Conservation (phyloP, 1,139 yeast genomes). For the Magnusiomyces paraingens region DNA sequence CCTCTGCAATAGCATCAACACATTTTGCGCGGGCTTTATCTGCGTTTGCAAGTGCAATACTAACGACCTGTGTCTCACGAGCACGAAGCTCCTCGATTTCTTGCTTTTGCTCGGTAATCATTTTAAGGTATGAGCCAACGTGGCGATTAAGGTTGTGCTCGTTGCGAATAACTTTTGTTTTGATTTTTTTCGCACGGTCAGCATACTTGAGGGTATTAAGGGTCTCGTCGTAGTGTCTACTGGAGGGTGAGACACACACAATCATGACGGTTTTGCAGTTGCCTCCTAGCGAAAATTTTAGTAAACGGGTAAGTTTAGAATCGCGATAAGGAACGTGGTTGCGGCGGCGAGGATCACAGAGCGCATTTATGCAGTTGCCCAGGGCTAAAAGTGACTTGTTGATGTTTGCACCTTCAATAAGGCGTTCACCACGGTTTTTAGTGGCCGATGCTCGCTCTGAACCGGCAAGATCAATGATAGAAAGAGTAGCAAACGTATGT, state of each 20-base stretch:
- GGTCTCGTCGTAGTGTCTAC: slow-evolving; percentile 85
- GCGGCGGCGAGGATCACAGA: slow-evolving; percentile 63
- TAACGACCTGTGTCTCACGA: slow-evolving; percentile 45
- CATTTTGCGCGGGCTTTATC: slow-evolving; percentile 18
- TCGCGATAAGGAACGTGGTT: slow-evolving; percentile 87
- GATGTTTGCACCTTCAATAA: slow-evolving; percentile 88
- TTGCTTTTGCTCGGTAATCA: slow-evolving; percentile 75
- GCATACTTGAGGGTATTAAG: slow-evolving; percentile 86
- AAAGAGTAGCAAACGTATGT: slow-evolving; percentile 70
- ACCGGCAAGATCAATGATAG: slow-evolving; percentile 89
- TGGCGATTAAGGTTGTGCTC: slow-evolving; percentile 75
- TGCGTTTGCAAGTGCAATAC: slow-evolving; percentile 24
- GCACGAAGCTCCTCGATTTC: slow-evolving; percentile 66
- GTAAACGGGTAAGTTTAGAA: slow-evolving; percentile 75
- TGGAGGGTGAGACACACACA: slow-evolving; percentile 84
- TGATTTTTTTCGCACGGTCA: slow-evolving; percentile 82
- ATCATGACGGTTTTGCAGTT: slow-evolving; percentile 94
- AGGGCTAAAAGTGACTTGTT: slow-evolving; percentile 80
- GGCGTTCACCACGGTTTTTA: slow-evolving; percentile 67
- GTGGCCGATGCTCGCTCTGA: slow-evolving; percentile 93
- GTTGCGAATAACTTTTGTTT: slow-evolving; percentile 71
- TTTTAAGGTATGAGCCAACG: slow-evolving; percentile 78
- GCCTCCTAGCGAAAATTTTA: slow-evolving; percentile 89
- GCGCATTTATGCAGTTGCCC: slow-evolving; percentile 90
- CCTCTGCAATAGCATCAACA: slow-evolving; percentile 21